Conservation (phyloP, 441 rosid genomes). For the Breynia disticha region DNA sequence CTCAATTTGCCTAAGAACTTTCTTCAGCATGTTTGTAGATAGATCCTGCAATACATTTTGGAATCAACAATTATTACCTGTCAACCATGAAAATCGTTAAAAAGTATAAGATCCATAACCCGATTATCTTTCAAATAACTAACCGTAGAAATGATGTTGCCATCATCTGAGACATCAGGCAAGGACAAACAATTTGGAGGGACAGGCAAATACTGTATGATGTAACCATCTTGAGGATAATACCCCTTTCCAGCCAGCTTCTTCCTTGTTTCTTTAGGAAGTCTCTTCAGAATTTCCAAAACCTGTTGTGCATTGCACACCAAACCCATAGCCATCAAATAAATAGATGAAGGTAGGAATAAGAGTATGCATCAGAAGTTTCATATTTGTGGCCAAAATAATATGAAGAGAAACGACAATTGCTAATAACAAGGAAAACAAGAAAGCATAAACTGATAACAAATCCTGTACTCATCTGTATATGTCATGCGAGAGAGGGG, state of each 20-base stretch:
- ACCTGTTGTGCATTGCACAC: slow-evolving; percentile 34
- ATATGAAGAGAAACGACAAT: too few species aligned
- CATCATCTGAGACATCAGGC: slow-evolving; percentile 85
- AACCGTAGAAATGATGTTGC: slow-evolving; percentile 83
- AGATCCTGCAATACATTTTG: slow-evolving; percentile 55
- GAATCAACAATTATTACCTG: slow-evolving; percentile 6
- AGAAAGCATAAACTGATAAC: too few species aligned
- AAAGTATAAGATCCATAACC: slow-evolving; percentile 6
- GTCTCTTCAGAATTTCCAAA: slow-evolving; percentile 63
- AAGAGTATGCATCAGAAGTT: neutral
- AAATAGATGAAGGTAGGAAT: neutral
- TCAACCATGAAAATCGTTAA: neutral
- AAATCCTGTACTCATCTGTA: too few species aligned
- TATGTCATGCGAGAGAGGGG: too few species aligned
- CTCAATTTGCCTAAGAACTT: slow-evolving; percentile 68
- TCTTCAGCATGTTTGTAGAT: slow-evolving; percentile 60
- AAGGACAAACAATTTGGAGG: slow-evolving; percentile 94
- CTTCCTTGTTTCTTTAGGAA: slow-evolving; percentile 55
- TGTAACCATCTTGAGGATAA: slow-evolving; percentile 90
- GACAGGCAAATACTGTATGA: slow-evolving; percentile 73
- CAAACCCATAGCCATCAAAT: slow-evolving; percentile 3
- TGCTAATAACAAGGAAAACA: too few species aligned
- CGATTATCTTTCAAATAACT: slow-evolving; percentile 23
- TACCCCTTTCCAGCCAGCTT: slow-evolving; percentile 75
- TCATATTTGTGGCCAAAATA: too few species aligned